Evolutionary conservation across 306 rosid genomes (phyloP).

Genomic region (Vicia faba): DNA sequence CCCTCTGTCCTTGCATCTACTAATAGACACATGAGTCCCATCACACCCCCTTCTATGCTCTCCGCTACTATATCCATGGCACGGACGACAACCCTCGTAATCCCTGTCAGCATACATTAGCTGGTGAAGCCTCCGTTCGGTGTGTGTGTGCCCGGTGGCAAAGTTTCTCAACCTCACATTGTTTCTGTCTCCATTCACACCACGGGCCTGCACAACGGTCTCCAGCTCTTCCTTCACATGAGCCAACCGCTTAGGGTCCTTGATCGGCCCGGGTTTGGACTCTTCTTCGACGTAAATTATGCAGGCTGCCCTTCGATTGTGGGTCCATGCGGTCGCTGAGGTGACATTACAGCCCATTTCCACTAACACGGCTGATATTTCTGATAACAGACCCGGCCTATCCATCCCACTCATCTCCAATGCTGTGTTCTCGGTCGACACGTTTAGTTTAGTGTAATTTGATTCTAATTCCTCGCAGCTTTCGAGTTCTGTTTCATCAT

Average conservation of each 20-base stretch:
- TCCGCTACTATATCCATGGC: conserved; percentile 46
- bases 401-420: conserved; percentile 72
- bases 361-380: conserved; percentile 64
- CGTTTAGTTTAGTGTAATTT: background rate
- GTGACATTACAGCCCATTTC: conserved; percentile 65
- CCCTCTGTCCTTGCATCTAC: conserved; percentile 62
- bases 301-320: conserved; percentile 59
- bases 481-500: conserved; percentile 14
- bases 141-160: conserved; percentile 53
- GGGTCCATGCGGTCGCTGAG: conserved; percentile 77
- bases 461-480: conserved; percentile 29
- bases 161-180: conserved; percentile 56
- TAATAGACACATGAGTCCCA: conserved; percentile 68
- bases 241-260: conserved; percentile 54
- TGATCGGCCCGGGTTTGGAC: conserved; percentile 52
- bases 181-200: conserved; percentile 49
- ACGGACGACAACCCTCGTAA: conserved; percentile 56
- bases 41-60: conserved; percentile 63
- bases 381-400: conserved; percentile 78
- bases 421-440: conserved; percentile 48
- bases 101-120: conserved; percentile 70
- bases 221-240: conserved; percentile 63
- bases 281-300: conserved; percentile 69
- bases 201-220: conserved; percentile 67
- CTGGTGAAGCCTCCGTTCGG: conserved; percentile 87